Conservation (phyloP, 1,284 basidiomycete genomes). For the Schizopora paradoxa region DNA sequence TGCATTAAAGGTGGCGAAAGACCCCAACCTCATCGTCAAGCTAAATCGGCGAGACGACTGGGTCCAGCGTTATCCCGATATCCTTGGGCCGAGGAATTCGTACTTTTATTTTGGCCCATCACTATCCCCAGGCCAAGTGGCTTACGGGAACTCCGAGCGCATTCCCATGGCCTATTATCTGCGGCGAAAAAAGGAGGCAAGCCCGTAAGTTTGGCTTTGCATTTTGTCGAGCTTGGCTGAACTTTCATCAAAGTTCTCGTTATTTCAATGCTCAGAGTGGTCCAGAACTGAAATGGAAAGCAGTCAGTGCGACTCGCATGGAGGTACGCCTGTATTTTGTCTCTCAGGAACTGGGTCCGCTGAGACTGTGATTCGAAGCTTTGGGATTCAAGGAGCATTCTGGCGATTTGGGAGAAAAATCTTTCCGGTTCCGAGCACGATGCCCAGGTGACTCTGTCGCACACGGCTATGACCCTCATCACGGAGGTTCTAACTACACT, state of each 20-base stretch:
- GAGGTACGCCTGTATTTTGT: slow-evolving; percentile 43
- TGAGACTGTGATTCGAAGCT: slow-evolving; percentile 8
- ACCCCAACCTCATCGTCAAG: slow-evolving; percentile 56
- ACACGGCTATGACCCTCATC: slow-evolving; percentile 7
- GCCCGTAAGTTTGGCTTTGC: slow-evolving; percentile 43
- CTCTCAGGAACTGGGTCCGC: background rate
- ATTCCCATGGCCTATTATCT: slow-evolving; percentile 52
- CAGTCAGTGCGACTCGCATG: slow-evolving; percentile 45
- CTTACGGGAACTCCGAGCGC: slow-evolving; percentile 59
- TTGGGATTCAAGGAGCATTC: slow-evolving; percentile 14
- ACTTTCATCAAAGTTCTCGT: slow-evolving; percentile 43
- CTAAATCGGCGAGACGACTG: slow-evolving; percentile 58
- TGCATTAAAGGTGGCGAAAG: slow-evolving; percentile 22
- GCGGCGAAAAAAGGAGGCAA: slow-evolving; percentile 50
- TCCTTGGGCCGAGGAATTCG: slow-evolving; percentile 67
- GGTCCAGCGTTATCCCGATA: slow-evolving; percentile 55
- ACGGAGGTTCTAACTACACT: slow-evolving; percentile 19
- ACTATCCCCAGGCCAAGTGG: slow-evolving; percentile 51
- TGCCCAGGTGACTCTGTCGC: slow-evolving; percentile 15
- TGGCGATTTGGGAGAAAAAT: slow-evolving; percentile 16
- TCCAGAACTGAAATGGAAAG: slow-evolving; percentile 66
- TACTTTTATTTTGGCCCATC: slow-evolving; percentile 69
- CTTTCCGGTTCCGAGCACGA: slow-evolving; percentile 13
- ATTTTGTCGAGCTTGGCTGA: background rate
- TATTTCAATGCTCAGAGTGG: slow-evolving; percentile 66